phyloP scores from a whole-genome alignment of 2,329 filamentous ascomycete genomes.

The Alternaria consortialis region DNA sequence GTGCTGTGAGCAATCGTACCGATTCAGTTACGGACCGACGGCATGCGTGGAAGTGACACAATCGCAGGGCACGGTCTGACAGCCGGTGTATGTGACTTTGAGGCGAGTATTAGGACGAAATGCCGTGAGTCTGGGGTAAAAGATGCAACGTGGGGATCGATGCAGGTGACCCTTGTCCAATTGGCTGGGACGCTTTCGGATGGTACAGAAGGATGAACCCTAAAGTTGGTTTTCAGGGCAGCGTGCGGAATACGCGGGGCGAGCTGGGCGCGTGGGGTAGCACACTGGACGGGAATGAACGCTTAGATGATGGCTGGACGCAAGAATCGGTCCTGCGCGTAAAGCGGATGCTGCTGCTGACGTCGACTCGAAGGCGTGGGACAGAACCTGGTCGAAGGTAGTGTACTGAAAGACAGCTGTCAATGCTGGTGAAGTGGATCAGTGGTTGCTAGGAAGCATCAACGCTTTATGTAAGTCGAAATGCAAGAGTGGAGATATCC shows the following conservation, averaged over 20 bases:
- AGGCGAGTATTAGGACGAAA: slow-evolving; percentile 22
- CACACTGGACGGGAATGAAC: slow-evolving; percentile 22
- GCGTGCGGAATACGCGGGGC: slow-evolving; percentile 34
- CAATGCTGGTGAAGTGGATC: slow-evolving; percentile 8
- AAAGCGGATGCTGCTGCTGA: slow-evolving; percentile 33
- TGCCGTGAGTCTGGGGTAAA: slow-evolving; percentile 40
- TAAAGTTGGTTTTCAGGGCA: slow-evolving; percentile 34
- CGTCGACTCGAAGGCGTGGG: slow-evolving; percentile 14
- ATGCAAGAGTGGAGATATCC: slow-evolving; percentile 39
- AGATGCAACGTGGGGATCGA: slow-evolving; percentile 41
- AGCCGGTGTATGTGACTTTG: slow-evolving; percentile 26
- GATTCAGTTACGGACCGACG: slow-evolving; percentile 19
- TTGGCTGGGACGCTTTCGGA: slow-evolving; percentile 37
- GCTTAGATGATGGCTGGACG: slow-evolving; percentile 26
- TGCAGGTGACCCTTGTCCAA: slow-evolving; percentile 28
- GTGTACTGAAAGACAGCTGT: slow-evolving; percentile 9
- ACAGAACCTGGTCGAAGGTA: slow-evolving; percentile 8
- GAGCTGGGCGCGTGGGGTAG: slow-evolving; percentile 39
- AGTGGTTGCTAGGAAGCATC: slow-evolving; percentile 20
- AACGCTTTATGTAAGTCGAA: slow-evolving; percentile 36
- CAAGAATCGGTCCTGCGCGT: slow-evolving; percentile 35
- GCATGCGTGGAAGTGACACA: slow-evolving; percentile 26
- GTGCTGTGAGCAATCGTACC: slow-evolving; percentile 21
- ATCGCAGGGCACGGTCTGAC: slow-evolving; percentile 27
- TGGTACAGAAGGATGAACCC: slow-evolving; percentile 32